phyloP scores from a whole-genome alignment of 2,329 filamentous ascomycete genomes.

The Pyrenophora graminea region DNA sequence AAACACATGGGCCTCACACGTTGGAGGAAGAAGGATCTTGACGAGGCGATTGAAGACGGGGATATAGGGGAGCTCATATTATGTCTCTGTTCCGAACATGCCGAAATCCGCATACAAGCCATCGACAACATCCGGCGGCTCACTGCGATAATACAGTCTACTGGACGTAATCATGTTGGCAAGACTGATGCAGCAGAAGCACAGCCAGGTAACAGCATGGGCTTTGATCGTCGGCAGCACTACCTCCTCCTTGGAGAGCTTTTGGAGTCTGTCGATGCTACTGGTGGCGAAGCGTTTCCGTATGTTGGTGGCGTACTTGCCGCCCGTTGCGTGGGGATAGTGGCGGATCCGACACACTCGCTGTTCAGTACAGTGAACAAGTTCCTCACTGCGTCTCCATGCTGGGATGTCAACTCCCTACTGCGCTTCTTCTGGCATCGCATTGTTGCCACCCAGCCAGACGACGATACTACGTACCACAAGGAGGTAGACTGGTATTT shows the following conservation, averaged over 20 bases:
- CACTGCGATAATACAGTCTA: conserved; percentile 55
- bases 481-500: conserved; percentile 77
- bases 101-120: conserved; percentile 78
- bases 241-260: conserved; percentile 81
- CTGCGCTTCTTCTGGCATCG: conserved; percentile 67
- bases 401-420: conserved; percentile 67
- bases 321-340: conserved; percentile 67
- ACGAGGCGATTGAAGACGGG: conserved; percentile 79
- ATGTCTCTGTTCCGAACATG: conserved; percentile 75
- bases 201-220: conserved; percentile 47
- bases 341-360: conserved; percentile 76
- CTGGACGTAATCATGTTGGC: conserved; percentile 5
- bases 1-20: conserved; percentile 55
- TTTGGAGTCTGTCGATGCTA: conserved; percentile 65
- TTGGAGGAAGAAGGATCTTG: conserved; percentile 77
- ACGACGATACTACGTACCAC: conserved; percentile 72
- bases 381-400: conserved; percentile 77
- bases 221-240: conserved; percentile 72
- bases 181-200: conserved; percentile 3
- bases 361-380: conserved; percentile 86
- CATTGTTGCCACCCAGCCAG: conserved; percentile 73
- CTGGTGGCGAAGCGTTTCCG: conserved; percentile 58
- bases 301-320: conserved; percentile 79
- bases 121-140: conserved; percentile 69
- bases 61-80: conserved; percentile 71